Percentiles rank a stretch among this genome's conserved stretches.
Conservation (phyloP, 192 early-diverging fungal genomes). For the Mortierella hygrophila region DNA sequence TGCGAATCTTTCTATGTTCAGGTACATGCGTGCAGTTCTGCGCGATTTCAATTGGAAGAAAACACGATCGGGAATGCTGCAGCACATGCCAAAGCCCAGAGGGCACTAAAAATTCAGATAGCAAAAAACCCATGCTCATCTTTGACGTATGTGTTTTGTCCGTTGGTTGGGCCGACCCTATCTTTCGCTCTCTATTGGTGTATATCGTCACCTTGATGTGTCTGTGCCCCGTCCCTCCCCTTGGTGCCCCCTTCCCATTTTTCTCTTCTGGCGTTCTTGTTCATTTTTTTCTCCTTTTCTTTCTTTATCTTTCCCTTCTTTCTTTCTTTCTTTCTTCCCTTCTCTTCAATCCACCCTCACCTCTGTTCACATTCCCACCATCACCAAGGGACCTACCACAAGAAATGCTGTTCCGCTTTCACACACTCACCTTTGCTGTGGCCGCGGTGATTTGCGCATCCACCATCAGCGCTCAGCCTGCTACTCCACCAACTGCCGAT, state of each 20-base stretch:
- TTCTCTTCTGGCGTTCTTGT: no score
- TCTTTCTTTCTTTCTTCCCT: neutral
- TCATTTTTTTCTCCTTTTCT: neutral
- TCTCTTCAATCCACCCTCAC: neutral
- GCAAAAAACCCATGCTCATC: no score
- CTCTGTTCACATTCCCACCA: neutral
- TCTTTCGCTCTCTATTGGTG: neutral
- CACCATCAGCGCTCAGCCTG: neutral
- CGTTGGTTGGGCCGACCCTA: neutral
- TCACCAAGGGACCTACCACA: neutral
- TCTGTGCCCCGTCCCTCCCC: neutral
- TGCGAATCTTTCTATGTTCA: neutral
- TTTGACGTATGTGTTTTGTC: neutral
- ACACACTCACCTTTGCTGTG: neutral
- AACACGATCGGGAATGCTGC: neutral
- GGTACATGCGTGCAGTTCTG: neutral
- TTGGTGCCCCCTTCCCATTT: neutral
- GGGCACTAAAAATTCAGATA: no score
- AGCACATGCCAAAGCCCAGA: neutral
- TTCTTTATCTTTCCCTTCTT: neutral
- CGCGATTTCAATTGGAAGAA: neutral
- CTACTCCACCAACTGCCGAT: neutral
- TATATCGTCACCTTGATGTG: neutral
- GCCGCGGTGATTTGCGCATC: neutral
- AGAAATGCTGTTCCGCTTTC: neutral